phyloP scores from a whole-genome alignment of 805 yeast genomes.

The Alloascoidea hylecoeti region DNA sequence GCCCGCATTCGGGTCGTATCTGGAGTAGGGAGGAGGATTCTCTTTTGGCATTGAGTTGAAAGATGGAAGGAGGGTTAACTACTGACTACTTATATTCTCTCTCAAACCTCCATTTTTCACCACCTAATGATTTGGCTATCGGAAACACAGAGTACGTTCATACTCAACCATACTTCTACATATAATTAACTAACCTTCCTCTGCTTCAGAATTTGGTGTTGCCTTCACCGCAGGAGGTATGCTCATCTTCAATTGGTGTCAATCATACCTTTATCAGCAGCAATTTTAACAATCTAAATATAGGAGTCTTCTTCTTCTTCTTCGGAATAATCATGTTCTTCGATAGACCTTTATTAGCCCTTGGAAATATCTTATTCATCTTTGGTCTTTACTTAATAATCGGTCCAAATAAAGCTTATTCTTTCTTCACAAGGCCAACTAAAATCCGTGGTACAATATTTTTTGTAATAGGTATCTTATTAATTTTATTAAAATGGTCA shows the following conservation, averaged over 20 bases:
- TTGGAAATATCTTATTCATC: conserved; percentile 72
- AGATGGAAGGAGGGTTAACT: background rate
- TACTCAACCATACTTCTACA: background rate
- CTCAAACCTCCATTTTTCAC: conserved; percentile 1
- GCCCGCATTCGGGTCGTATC: conserved; percentile 8
- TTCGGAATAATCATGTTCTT: conserved; percentile 78
- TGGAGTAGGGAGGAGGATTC: conserved; percentile 10
- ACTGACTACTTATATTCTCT: background rate
- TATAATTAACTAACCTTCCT: background rate
- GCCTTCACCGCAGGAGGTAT: conserved; percentile 77
- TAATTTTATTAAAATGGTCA: conserved; percentile 65
- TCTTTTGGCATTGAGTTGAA: conserved; percentile 9
- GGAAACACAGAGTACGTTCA: background rate
- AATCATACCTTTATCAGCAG: background rate
- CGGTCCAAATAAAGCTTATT: conserved; percentile 72
- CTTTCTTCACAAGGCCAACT: conserved; percentile 75
- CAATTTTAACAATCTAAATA: background rate
- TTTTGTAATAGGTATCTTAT: conserved; percentile 57
- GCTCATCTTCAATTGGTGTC: conserved; percentile 5
- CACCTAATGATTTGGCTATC: background rate
- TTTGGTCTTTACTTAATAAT: conserved; percentile 79
- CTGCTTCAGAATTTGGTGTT: conserved; percentile 70
- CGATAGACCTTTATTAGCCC: conserved; percentile 77
- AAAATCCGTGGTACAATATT: conserved; percentile 81
- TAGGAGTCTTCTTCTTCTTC: conserved; percentile 55